Conservation (phyloP, 2,329 filamentous ascomycete species). For the Ophiosphaerella narmari region DNA sequence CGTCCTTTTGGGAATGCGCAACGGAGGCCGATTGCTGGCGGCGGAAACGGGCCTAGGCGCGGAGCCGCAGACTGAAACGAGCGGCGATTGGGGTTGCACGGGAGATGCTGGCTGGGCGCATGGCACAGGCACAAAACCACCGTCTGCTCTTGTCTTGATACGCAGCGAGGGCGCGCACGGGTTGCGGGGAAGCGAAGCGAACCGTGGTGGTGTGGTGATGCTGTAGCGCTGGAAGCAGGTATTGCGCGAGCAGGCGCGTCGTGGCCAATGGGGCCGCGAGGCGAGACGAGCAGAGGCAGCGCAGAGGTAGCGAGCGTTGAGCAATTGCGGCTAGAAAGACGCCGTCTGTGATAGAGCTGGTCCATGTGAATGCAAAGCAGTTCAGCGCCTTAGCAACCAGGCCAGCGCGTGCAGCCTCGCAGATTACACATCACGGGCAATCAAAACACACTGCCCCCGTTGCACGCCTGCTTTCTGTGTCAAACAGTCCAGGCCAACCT, state of each 20-base stretch:
- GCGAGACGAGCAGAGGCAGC: constrained; percentile 2
- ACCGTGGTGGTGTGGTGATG: neutral
- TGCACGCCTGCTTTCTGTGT: constrained; percentile 18
- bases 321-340: constrained; percentile 13
- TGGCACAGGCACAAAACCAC: constrained; percentile 19
- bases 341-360: constrained; percentile 10
- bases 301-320: constrained; percentile 13
- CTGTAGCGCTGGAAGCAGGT: constrained; percentile 11
- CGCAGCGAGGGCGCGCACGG: constrained; percentile 15
- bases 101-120: constrained; percentile 34
- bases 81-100: constrained; percentile 31
- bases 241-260: constrained; percentile 10
- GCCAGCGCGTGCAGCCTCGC: constrained; percentile 2
- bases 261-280: constrained; percentile 21
- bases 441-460: constrained; percentile 6
- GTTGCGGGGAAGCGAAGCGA: constrained; percentile 17
- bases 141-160: constrained; percentile 2
- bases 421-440: constrained; percentile 10
- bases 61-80: constrained; percentile 33
- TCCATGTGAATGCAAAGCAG: no score
- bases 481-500: constrained; percentile 18
- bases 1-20: constrained; percentile 7
- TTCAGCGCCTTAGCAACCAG: no score
- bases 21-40: constrained; percentile 16
- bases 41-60: constrained; percentile 32